phyloP scores from a whole-genome alignment of 768 basidiomycete species.

The Tulasnella sp. region DNA sequence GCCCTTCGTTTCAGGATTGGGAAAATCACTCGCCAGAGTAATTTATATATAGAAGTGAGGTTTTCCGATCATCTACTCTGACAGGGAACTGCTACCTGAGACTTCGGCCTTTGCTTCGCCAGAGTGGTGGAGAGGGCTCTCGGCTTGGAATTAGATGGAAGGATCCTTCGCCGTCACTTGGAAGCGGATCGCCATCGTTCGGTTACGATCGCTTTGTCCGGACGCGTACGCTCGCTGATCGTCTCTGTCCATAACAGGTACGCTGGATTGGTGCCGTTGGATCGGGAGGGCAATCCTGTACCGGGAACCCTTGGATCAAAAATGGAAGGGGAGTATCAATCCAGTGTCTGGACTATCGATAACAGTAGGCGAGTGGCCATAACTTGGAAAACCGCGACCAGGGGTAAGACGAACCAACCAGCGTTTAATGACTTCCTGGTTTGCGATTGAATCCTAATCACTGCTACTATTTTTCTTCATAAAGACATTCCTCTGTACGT shows the following conservation, averaged over 20 bases:
- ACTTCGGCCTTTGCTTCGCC: not conserved
- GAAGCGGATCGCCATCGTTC: not conserved
- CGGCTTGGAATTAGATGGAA: not conserved
- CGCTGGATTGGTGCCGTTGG: not conserved
- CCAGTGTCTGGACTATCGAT: not conserved
- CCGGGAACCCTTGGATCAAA: not conserved
- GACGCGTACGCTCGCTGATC: not conserved
- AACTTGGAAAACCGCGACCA: not conserved
- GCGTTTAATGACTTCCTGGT: no score
- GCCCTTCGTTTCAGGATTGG: not conserved
- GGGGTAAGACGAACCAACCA: no score
- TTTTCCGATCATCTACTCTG: not conserved
- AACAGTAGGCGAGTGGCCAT: not conserved
- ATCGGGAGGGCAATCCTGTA: not conserved
- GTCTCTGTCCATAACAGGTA: not conserved
- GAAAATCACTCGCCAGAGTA: not conserved
- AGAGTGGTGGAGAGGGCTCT: not conserved
- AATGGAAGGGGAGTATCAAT: not conserved
- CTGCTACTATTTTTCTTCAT: not conserved
- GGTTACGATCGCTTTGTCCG: not conserved
- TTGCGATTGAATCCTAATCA: not conserved
- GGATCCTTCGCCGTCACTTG: not conserved
- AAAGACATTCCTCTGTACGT: not conserved
- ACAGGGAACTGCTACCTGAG: not conserved
- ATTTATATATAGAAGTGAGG: not conserved